Evolutionary conservation across 2,329 filamentous ascomycete genomes (phyloP).

Genomic region (Trichoderma cornu-damae): DNA sequence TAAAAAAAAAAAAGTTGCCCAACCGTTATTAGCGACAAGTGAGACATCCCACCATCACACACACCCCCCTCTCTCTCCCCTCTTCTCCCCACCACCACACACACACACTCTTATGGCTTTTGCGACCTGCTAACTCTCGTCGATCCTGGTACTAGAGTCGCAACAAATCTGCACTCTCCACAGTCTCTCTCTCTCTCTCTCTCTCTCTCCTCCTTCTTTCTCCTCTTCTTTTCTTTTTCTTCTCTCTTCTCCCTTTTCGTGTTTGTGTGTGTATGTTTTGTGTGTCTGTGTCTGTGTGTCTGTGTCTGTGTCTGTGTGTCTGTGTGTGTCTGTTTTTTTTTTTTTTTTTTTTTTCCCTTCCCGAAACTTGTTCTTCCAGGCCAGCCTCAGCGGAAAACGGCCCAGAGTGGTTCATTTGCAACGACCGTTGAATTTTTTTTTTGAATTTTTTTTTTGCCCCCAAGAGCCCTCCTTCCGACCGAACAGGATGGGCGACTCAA

Average conservation of each 20-base stretch:
- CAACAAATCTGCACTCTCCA: not conserved
- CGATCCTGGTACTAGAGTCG: not conserved
- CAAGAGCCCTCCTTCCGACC: not conserved
- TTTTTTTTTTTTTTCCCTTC: too few relatives aligned
- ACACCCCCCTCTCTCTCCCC: too few relatives aligned
- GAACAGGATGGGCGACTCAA: conserved; percentile 15
- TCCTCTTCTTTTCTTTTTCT: too few relatives aligned
- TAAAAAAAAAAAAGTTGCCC: conserved; percentile 1
- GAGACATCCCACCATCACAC: conserved; percentile 17
- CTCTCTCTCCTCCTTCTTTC: too few relatives aligned
- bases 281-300: too few relatives aligned
- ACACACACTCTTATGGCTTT: not conserved
- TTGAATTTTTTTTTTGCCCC: too few relatives aligned
- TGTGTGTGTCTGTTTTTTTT: too few relatives aligned
- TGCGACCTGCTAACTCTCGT: not conserved
- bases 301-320: too few relatives aligned
- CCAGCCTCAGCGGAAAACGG: not conserved
- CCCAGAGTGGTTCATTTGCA: not conserved
- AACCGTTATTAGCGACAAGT: conserved; percentile 4
- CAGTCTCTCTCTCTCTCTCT: conserved; percentile 7
- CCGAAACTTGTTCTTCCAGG: not conserved
- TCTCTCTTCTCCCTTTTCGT: too few relatives aligned
- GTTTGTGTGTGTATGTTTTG: too few relatives aligned
- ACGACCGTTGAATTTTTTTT: not conserved
- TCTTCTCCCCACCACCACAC: conserved; percentile 4